Conservation (phyloP, 2,329 filamentous ascomycete species). For the Fonsecaea nubica region DNA sequence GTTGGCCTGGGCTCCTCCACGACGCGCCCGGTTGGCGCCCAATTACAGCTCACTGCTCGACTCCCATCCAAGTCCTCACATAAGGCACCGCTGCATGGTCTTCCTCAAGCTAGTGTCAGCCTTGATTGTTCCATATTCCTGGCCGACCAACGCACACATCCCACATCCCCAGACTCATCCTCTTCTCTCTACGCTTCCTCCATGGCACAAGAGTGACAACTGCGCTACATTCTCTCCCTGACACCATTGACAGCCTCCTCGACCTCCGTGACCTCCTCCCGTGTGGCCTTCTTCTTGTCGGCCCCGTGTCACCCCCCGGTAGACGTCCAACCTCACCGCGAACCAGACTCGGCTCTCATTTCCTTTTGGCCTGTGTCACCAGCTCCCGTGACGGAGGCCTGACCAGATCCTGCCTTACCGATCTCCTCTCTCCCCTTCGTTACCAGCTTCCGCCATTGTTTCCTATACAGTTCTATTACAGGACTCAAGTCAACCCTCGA, state of each 20-base stretch:
- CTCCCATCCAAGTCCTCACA: slow-evolving; percentile 13
- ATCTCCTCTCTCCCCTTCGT: slow-evolving; percentile 1
- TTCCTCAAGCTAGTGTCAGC: slow-evolving; percentile 21
- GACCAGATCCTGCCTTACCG: slow-evolving; percentile 14
- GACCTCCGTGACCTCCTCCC: slow-evolving; percentile 1
- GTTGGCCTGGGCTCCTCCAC: slow-evolving; percentile 19
- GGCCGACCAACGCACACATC: slow-evolving; percentile 12
- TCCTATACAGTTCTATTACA: not conserved
- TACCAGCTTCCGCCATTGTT: not conserved
- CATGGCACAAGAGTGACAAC: slow-evolving; percentile 4
- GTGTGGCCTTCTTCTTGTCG: not conserved
- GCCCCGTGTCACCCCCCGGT: slow-evolving; percentile 12
- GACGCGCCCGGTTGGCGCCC: slow-evolving; percentile 28
- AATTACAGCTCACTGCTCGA: slow-evolving; percentile 17
- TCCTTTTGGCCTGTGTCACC: slow-evolving; percentile 17
- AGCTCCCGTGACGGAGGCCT: slow-evolving; percentile 5
- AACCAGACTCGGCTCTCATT: slow-evolving; percentile 17
- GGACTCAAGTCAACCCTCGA: not conserved
- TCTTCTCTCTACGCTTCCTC: slow-evolving; percentile 8
- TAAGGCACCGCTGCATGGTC: slow-evolving; percentile 21
- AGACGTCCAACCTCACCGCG: slow-evolving; percentile 13
- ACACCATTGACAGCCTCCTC: slow-evolving; percentile 1
- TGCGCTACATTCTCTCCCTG: slow-evolving; percentile 5
- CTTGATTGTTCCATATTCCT: slow-evolving; percentile 18
- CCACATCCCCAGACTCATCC: slow-evolving; percentile 7